Evolutionary conservation across 345 rosid species (phyloP).

Genomic region (Hibiscus syriacus): DNA sequence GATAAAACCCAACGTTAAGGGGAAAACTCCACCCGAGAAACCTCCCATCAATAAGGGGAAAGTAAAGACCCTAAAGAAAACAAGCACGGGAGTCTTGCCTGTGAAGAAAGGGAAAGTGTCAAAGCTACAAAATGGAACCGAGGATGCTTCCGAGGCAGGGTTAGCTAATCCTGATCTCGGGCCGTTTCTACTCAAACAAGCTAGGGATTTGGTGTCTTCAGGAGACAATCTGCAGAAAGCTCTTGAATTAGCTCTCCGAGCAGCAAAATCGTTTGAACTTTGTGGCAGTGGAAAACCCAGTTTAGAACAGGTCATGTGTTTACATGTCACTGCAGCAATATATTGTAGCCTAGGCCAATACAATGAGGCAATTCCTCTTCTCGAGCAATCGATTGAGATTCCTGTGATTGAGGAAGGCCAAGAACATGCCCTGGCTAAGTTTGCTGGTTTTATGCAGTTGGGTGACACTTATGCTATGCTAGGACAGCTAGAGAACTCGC

Average conservation of each 20-base stretch:
- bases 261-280: slow-evolving; percentile 60
- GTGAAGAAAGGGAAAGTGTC: slow-evolving; percentile 41
- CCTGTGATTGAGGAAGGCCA: slow-evolving; percentile 57
- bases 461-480: slow-evolving; percentile 88
- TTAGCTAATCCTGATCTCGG: slow-evolving; percentile 55
- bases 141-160: slow-evolving; percentile 31
- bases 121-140: slow-evolving; percentile 45
- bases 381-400: slow-evolving; percentile 63
- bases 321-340: slow-evolving; percentile 76
- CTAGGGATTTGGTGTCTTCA: slow-evolving; percentile 57
- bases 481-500: slow-evolving; percentile 74
- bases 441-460: slow-evolving; percentile 88
- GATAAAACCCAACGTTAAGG: slow-evolving; percentile 29
- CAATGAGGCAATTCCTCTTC: slow-evolving; percentile 69
- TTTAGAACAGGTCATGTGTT: slow-evolving; percentile 74
- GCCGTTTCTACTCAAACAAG: slow-evolving; percentile 66
- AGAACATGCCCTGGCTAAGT: slow-evolving; percentile 81
- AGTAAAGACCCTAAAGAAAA: slow-evolving; percentile 33
- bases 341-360: slow-evolving; percentile 70
- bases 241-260: slow-evolving; percentile 67
- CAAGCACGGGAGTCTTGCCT: slow-evolving; percentile 24
- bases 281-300: slow-evolving; percentile 49
- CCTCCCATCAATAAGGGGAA: slow-evolving; percentile 35
- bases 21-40: slow-evolving; percentile 30
- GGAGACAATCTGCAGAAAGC: slow-evolving; percentile 67